Conservation (phyloP, 129 eudicot genomes). For the carrot (Daucus carota) region DH1_v3.0 NC_030385.2:39677001-39677500, state of each 20-base stretch:
- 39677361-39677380: background rate
- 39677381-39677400: background rate
- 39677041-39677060: background rate
- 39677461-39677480: background rate
- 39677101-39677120: slow-evolving; percentile 29
- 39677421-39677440: background rate
- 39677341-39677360: background rate
- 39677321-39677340: background rate
- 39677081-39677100: slow-evolving; percentile 35
- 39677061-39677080: background rate
- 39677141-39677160: slow-evolving; percentile 24
- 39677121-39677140: slow-evolving; percentile 22
- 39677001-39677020: background rate
- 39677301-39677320: background rate
- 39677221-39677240: slow-evolving; percentile 38
- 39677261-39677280: slow-evolving; percentile 19
- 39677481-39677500: too few relatives aligned
- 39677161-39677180: slow-evolving; percentile 28
- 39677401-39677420: background rate
- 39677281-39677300: background rate
- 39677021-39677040: background rate
- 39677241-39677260: slow-evolving; percentile 23
- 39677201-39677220: slow-evolving; percentile 30
- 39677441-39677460: background rate
- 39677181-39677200: slow-evolving; percentile 40